phyloP scores from a whole-genome alignment of 2,329 filamentous ascomycete species.

The Fusarium secorum region DNA sequence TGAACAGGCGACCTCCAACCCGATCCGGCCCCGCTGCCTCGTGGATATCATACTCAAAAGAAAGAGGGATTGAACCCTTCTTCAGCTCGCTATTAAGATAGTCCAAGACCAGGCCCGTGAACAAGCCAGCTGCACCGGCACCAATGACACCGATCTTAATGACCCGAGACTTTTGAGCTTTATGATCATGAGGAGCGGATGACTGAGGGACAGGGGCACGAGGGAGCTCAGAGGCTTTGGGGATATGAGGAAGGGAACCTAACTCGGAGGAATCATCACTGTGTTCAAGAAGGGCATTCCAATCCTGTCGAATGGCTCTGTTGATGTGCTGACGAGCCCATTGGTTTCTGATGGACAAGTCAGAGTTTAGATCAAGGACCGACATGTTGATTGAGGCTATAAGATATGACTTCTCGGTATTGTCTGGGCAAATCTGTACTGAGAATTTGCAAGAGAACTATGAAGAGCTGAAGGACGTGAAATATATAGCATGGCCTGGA shows the following conservation, averaged over 20 bases:
- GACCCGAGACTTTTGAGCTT: not conserved
- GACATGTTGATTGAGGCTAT: not conserved
- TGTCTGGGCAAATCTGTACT: rapidly evolving
- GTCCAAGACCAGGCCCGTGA: conserved; percentile 8
- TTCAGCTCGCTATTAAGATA: not conserved
- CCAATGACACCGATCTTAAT: conserved; percentile 11
- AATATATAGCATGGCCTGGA: not conserved
- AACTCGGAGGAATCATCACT: not conserved
- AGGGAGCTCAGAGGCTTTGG: not conserved
- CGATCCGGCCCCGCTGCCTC: conserved; percentile 3
- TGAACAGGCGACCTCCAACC: conserved; percentile 21
- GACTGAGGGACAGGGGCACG: not conserved
- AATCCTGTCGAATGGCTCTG: not conserved
- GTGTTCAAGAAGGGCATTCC: not conserved
- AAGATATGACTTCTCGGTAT: not conserved
- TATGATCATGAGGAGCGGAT: not conserved
- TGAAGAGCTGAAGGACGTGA: not conserved
- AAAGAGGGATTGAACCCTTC: not conserved
- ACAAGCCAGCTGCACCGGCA: conserved; percentile 16
- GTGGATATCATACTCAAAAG: conserved; percentile 10
- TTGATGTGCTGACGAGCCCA: conserved; percentile 1
- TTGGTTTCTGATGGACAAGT: conserved; percentile 2
- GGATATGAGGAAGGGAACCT: not conserved
- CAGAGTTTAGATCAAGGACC: not conserved
- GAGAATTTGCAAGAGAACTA: not conserved